Conservation (phyloP, 2,329 filamentous ascomycete species). For the Arthrinium puccinioides region DNA sequence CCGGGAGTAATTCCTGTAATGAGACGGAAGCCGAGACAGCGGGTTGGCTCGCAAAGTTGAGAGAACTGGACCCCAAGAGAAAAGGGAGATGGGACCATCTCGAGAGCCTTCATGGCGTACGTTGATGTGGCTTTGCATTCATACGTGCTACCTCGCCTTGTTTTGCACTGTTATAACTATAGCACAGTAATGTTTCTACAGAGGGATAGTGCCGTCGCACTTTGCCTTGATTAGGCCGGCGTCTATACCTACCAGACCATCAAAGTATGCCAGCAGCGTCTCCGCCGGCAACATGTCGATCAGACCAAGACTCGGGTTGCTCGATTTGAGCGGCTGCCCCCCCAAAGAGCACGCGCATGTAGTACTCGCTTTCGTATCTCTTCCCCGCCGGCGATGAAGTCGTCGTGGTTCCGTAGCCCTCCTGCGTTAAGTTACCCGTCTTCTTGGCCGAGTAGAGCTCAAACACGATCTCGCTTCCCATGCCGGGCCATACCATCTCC, state of each 20-base stretch:
- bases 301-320: constrained; percentile 57
- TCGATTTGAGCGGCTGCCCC: constrained; percentile 59
- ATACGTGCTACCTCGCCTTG: too few relatives aligned
- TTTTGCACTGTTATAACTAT: too few relatives aligned
- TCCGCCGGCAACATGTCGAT: constrained; percentile 67
- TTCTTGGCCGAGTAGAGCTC: constrained; percentile 54
- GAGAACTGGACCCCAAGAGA: constrained; percentile 66
- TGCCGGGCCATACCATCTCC: constrained; percentile 76
- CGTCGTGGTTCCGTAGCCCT: too few relatives aligned
- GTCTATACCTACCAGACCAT: constrained; percentile 56
- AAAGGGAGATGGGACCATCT: constrained; percentile 70
- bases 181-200: background rate
- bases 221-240: constrained; percentile 34
- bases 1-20: too few relatives aligned
- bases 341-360: constrained; percentile 65
- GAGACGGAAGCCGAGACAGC: constrained; percentile 37
- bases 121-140: background rate
- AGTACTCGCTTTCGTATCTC: constrained; percentile 28
- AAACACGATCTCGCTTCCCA: constrained; percentile 73
- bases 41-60: constrained; percentile 58
- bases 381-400: constrained; percentile 8
- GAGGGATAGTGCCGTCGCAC: constrained; percentile 16
- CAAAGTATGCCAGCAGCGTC: constrained; percentile 61
- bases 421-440: too few relatives aligned
- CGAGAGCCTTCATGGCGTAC: constrained; percentile 25